Conservation (phyloP, 768 basidiomycete genomes). For the Mycena amicta region DNA sequence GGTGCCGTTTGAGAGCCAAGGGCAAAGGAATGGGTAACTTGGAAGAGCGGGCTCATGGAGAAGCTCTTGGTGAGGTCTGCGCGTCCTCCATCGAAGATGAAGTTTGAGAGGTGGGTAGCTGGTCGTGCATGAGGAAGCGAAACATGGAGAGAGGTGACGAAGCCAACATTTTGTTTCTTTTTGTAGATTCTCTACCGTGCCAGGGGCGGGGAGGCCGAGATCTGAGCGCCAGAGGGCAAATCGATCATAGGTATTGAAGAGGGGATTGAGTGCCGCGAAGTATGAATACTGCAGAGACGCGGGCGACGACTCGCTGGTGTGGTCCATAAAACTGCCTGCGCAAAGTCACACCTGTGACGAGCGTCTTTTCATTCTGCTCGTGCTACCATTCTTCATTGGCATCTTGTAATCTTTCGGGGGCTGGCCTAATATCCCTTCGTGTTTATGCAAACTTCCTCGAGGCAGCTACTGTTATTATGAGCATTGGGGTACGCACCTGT, state of each 20-base stretch:
- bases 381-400: too few relatives aligned
- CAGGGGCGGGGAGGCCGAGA: slow-evolving; percentile 87
- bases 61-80: slow-evolving; percentile 95
- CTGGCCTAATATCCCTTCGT: too few relatives aligned
- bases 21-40: slow-evolving; percentile 95
- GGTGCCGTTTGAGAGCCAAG: slow-evolving; percentile 84
- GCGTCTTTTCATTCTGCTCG: too few relatives aligned
- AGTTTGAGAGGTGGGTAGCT: slow-evolving; percentile 93
- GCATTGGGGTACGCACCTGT: too few relatives aligned
- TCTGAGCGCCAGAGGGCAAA: slow-evolving; percentile 82
- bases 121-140: slow-evolving; percentile 13
- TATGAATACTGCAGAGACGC: slow-evolving; percentile 36
- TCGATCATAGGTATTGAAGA: slow-evolving; percentile 68
- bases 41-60: slow-evolving; percentile 94
- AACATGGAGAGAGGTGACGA: neutral
- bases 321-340: neutral
- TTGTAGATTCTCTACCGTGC: slow-evolving; percentile 87
- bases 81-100: slow-evolving; percentile 95
- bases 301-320: slow-evolving; percentile 31
- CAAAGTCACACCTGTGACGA: too few relatives aligned
- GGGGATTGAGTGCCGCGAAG: slow-evolving; percentile 54
- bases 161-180: slow-evolving; percentile 88
- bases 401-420: too few relatives aligned
- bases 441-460: too few relatives aligned
- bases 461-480: too few relatives aligned